Conservation (phyloP, 2,329 filamentous ascomycete genomes). For the Sclerotinia trifoliorum region DNA sequence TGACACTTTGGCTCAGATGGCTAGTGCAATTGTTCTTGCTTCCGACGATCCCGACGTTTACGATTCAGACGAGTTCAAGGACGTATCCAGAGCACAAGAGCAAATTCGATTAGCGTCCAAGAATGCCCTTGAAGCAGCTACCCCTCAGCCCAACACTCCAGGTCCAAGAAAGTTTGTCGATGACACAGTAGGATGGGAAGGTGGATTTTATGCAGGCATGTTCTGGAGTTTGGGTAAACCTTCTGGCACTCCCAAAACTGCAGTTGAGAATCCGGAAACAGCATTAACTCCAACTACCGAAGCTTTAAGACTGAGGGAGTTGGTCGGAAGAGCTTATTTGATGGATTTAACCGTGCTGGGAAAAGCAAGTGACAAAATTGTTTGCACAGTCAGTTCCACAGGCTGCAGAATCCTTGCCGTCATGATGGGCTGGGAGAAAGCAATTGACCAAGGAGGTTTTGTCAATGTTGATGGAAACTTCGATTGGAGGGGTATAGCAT, state of each 20-base stretch:
- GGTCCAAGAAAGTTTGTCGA: slow-evolving; percentile 67
- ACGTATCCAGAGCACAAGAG: slow-evolving; percentile 65
- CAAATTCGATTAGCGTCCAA: slow-evolving; percentile 74
- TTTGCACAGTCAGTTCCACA: slow-evolving; percentile 74
- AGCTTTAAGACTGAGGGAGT: slow-evolving; percentile 66
- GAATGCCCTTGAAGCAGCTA: slow-evolving; percentile 44
- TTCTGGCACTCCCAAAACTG: slow-evolving; percentile 39
- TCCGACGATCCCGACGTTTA: slow-evolving; percentile 81
- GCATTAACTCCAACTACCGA: slow-evolving; percentile 40
- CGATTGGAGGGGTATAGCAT: slow-evolving; percentile 53
- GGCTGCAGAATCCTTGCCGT: slow-evolving; percentile 75
- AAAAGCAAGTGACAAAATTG: slow-evolving; percentile 63
- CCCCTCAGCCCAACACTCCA: slow-evolving; percentile 37
- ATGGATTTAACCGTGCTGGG: slow-evolving; percentile 76
- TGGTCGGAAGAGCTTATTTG: slow-evolving; percentile 77
- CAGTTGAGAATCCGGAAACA: slow-evolving; percentile 41
- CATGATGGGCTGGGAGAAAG: slow-evolving; percentile 81
- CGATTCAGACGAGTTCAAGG: slow-evolving; percentile 59
- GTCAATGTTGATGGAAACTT: slow-evolving; percentile 75
- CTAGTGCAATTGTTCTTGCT: slow-evolving; percentile 61
- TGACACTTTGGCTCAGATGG: slow-evolving; percentile 42
- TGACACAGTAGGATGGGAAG: slow-evolving; percentile 81
- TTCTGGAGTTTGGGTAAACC: slow-evolving; percentile 71
- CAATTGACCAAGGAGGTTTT: slow-evolving; percentile 62
- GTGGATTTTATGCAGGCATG: slow-evolving; percentile 78